Base-by-base conservation (phyloP, 352 stramenopile genomes). In the Aphanomyces euteiches region DNA sequence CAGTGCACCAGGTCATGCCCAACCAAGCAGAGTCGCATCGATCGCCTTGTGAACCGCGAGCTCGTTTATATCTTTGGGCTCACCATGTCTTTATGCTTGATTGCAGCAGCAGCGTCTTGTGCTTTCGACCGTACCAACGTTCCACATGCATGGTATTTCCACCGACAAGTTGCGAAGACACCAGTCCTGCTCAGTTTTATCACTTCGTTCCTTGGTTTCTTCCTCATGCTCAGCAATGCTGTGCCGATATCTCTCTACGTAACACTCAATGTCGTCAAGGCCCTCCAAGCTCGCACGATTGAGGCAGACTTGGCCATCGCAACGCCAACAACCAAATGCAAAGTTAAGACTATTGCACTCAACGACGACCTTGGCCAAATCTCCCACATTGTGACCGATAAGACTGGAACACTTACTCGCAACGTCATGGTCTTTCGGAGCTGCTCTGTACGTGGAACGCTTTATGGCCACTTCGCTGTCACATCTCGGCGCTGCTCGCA, bases 171-270 rank as follows among this genome's bases (percentile, higher is more conserved):
- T 72, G 63, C 1, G 77, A 80, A 19, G 8, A 7, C 37, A 37
- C 37, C 41, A 34, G 12, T 59, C 50, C 12, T n/a, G 19, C 10
- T 57, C 45, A 47, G 69, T 19, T 59, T 73, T 0, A 77, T 48
- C 13, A 71, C 78, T 17, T 85, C 84, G 47, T 72, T 88, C 47
- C 78, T 93, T 12, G 89, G 96, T 70, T 90, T 89, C 47, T 98
- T 98, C 75, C 78, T 98, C 34, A 95, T 98, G 19, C 81, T 98
- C 50, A 93, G 96, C 76, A 96, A 89, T 79, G 92, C 99, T 72
- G 89, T 99, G 15, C 97, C 97, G 5, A 88, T 99, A 38, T 98
- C 89, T 73, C 79, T 99, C 5, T 98, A 98, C 75, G 92, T 99
- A 7, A 97, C 92, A 7, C 81, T 98, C 5, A 89, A 98, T 72